Conservation (phyloP, 768 basidiomycete species). For the Suillus variegatus region DNA sequence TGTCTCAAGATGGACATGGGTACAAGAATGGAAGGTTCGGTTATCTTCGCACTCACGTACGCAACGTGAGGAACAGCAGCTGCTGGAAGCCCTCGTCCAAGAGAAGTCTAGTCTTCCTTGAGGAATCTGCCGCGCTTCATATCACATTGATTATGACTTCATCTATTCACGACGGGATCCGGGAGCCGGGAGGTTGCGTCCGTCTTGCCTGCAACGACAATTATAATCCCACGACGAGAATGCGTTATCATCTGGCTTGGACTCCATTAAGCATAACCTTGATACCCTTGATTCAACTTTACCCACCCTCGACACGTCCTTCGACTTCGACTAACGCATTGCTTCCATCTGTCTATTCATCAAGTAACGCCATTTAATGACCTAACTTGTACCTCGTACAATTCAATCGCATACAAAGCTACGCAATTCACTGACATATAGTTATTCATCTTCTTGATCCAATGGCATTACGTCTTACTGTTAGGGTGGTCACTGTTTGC, state of each 20-base stretch:
- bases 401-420: conserved; percentile 8
- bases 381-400: conserved; percentile 28
- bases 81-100: conserved; percentile 51
- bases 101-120: conserved; percentile 47
- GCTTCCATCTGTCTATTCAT: conserved; percentile 14
- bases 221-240: conserved; percentile 9
- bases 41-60: conserved; percentile 52
- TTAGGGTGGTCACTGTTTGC: conserved; percentile 3
- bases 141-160: conserved; percentile 7
- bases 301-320: conserved; percentile 22
- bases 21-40: conserved; percentile 70
- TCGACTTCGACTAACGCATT: conserved; percentile 16
- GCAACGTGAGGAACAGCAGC: conserved; percentile 45
- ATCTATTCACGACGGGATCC: conserved; percentile 13
- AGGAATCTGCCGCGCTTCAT: conserved; percentile 10
- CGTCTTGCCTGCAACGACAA: conserved; percentile 8
- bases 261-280: conserved; percentile 19
- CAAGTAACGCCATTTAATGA: conserved; percentile 27
- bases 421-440: conserved; percentile 9
- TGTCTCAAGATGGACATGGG: conserved; percentile 57
- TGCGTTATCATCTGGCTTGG: conserved; percentile 14
- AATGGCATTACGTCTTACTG: neutral
- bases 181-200: neutral
- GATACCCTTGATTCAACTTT: conserved; percentile 37
- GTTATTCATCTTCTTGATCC: conserved; percentile 14